phyloP scores from a whole-genome alignment of 208 protist species.

The Entamoeba histolytica region DNA sequence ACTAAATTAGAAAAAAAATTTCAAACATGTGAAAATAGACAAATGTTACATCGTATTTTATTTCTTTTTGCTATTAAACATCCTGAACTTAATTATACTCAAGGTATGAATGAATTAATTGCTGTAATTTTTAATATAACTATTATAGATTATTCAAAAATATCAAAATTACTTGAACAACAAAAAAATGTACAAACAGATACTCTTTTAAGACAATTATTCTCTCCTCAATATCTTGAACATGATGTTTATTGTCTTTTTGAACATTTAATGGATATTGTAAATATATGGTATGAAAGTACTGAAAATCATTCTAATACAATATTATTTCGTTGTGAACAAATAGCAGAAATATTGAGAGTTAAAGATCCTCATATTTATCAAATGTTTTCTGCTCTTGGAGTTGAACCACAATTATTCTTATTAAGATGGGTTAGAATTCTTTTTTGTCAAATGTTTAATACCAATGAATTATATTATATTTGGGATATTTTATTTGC shows the following conservation, averaged over 20 bases:
- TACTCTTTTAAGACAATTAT: not conserved
- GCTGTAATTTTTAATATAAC: not conserved
- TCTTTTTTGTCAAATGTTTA: not conserved
- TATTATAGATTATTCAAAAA: not conserved
- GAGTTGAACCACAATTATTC: not conserved
- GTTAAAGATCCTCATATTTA: not conserved
- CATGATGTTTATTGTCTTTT: not conserved
- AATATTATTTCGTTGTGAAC: not conserved
- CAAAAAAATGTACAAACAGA: not conserved
- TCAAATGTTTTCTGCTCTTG: not conserved
- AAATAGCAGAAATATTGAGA: not conserved
- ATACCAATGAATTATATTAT: not conserved
- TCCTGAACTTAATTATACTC: not conserved
- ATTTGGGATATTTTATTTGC: not conserved
- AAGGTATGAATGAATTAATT: not conserved
- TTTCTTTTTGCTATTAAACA: not conserved
- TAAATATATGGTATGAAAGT: not conserved
- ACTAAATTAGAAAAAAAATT: not conserved
- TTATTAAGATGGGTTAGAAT: not conserved
- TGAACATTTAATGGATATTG: not conserved
- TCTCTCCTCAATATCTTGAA: not conserved
- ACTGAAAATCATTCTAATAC: not conserved
- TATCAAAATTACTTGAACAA: not conserved
- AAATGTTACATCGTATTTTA: not conserved
- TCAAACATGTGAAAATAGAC: not conserved